Evolutionary conservation across 2,329 filamentous ascomycete genomes (phyloP).

Genomic region (Talaromyces sp.): DNA sequence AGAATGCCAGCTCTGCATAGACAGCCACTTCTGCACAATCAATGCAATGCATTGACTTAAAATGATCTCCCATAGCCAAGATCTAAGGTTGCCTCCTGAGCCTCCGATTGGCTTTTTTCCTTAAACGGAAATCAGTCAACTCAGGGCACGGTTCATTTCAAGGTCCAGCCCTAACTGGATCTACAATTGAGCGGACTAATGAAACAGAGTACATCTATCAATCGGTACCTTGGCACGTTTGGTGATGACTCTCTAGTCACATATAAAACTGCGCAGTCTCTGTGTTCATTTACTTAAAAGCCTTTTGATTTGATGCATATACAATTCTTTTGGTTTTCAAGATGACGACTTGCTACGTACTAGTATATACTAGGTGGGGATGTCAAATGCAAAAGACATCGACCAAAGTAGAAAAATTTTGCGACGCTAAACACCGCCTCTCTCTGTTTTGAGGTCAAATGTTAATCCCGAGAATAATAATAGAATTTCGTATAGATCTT

Average conservation of each 20-base stretch:
- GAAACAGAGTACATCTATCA: neutral
- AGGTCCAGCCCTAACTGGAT: neutral
- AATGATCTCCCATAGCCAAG: neutral
- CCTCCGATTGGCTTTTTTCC: slow-evolving; percentile 5
- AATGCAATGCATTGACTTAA: neutral
- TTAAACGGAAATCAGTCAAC: neutral
- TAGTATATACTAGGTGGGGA: neutral
- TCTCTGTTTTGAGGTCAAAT: neutral
- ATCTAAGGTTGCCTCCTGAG: neutral
- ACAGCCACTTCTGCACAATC: neutral
- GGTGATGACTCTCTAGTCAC: too few species aligned
- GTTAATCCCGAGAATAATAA: neutral
- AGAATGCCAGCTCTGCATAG: neutral
- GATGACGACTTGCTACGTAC: neutral
- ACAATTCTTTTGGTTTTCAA: neutral
- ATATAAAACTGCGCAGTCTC: too few species aligned
- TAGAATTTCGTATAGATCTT: neutral
- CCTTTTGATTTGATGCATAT: too few species aligned
- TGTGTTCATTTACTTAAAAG: too few species aligned
- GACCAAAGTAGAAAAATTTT: too few species aligned
- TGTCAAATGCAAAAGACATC: neutral
- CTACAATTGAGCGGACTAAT: neutral
- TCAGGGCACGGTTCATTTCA: neutral
- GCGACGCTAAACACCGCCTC: neutral
- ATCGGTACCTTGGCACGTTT: neutral